phyloP scores from a whole-genome alignment of 306 rosid species.

The Cajanus cajan region DNA sequence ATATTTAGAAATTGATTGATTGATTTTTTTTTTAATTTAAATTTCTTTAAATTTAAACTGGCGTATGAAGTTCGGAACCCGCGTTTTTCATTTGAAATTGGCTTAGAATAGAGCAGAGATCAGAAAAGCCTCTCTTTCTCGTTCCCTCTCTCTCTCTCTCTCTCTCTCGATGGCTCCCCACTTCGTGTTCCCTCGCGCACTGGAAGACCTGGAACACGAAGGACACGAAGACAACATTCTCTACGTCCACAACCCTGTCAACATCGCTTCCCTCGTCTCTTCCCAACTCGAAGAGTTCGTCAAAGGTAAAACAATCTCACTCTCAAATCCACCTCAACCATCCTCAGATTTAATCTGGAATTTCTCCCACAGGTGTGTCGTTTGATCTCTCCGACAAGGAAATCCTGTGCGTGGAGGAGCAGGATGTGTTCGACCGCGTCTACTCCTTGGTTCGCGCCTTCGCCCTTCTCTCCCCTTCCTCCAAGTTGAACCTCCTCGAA shows the following conservation, averaged over 20 bases:
- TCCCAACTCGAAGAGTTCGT: slow-evolving; percentile 84
- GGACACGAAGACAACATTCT: slow-evolving; percentile 54
- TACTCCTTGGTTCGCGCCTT: slow-evolving; percentile 66
- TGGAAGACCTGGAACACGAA: slow-evolving; percentile 66
- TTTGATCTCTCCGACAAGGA: slow-evolving; percentile 92
- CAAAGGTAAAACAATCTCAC: slow-evolving; percentile 54
- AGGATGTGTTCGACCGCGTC: slow-evolving; percentile 78
- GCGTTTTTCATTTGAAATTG: slow-evolving; percentile 24
- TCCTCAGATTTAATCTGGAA: not conserved
- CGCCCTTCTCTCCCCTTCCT: slow-evolving; percentile 51
- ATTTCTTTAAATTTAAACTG: no score
- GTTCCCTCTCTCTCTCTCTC: slow-evolving; percentile 15
- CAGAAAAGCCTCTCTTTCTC: slow-evolving; percentile 23
- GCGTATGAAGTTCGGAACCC: no score
- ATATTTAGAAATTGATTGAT: no score
- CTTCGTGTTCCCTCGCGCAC: slow-evolving; percentile 71
- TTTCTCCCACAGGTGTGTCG: slow-evolving; percentile 51
- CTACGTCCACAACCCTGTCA: slow-evolving; percentile 44
- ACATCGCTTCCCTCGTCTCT: slow-evolving; percentile 53
- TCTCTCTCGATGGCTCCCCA: slow-evolving; percentile 58
- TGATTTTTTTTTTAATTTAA: no score
- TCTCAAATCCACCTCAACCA: not conserved
- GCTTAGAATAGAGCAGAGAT: not conserved
- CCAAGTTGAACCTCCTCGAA: slow-evolving; percentile 72
- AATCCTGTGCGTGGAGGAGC: slow-evolving; percentile 74